Evolutionary conservation across 1,284 basidiomycete genomes (phyloP), one percentile per base, ranked within the genome.

Genomic region (Pyrrhoderma noxium): DNA sequence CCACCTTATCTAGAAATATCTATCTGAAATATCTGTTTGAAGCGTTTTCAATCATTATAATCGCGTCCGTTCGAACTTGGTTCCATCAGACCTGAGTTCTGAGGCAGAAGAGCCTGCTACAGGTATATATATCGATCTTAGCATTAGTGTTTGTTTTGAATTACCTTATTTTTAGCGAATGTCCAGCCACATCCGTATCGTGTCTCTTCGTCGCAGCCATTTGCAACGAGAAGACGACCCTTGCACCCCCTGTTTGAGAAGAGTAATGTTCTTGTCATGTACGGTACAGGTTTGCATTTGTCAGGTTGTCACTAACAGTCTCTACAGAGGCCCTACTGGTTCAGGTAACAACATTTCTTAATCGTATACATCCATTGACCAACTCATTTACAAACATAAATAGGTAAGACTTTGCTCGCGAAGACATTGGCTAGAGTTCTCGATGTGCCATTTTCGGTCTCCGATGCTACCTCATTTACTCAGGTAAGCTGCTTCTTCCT

Each of bases 1-100:
- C 38, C 16, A 55, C 45, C 47, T 57, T 54, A 21, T 50, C 55
- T 51, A 56, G 57, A 39, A 46, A 57, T 8, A 50, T 59, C 31
- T 48, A 50, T 59, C 31, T 48, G 21, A 54, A 44, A 47, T 58
- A 40, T 55, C 44, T 45, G 21, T 47, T n/a, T 44, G 2, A 60
- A 94, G 92, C 27, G 89, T 94, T 2, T 95, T 85, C 73, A 95
- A 94, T 60, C 92, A 95, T 64, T 94, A 93, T 64, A 91, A 86
- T 62, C 85, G 91, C 42, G 75, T 86, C 19, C 75, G 79, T 35
- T 80, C 82, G 48, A 85, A 88, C 61, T 60, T 82, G 38, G 70
- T 72, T 31, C 70, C 74, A 23, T 59, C 27, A 31, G 27, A 31
- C 11, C 27, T 31, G 11, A 31, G 11, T 11, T 31, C 27, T 5